Evolutionary conservation across 2,329 filamentous ascomycete genomes (phyloP), one percentile per base, ranked within the genome.

Genomic region (Diplocarpon mali): DNA sequence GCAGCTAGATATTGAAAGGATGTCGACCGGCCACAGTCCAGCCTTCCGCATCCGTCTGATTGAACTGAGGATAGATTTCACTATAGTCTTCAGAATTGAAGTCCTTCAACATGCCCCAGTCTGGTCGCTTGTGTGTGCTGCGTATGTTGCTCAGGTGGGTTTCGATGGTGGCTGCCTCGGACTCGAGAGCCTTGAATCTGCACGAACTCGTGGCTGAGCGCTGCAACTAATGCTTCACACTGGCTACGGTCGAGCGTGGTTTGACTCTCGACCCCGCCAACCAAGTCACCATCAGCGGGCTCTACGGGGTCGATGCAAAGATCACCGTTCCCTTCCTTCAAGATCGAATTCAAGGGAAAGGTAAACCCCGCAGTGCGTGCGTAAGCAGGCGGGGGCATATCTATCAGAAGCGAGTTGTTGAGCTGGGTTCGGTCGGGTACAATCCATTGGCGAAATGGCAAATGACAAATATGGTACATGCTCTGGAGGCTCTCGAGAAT

Each of bases 131-230:
- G 29, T 30, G 8, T 30, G 8, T 30, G 8, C 29, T n/a, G n/a
- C n/a, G n/a, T n/a, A n/a, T n/a, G n/a, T n/a, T n/a, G n/a, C n/a
- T n/a, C n/a, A n/a, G n/a, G n/a, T n/a, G n/a, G n/a, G n/a, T n/a
- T n/a, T n/a, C n/a, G n/a, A n/a, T n/a, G n/a, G n/a, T n/a, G n/a
- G n/a, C n/a, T n/a, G n/a, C n/a, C n/a, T n/a, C n/a, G n/a, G n/a
- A n/a, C n/a, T n/a, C n/a, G n/a, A n/a, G n/a, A n/a, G n/a, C n/a
- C 57, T 45, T 58, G 53, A 3, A 58, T 60, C 53, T 0, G 70
- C 66, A 48, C 72, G 70, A 52, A 81, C 29, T 70, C 16, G 81
- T 64, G 39, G 13, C 40, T 64, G 42, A 57, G 34, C 5, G 53
- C 53, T 7, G 51, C 43, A 2, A 57, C 43, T 12, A 57, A 30